These are phyloP conservation scores for Bifiguratus adelaidae DNA, from an alignment of 192 early-diverging fungal genomes.

Conservation along the genomic window DNA sequence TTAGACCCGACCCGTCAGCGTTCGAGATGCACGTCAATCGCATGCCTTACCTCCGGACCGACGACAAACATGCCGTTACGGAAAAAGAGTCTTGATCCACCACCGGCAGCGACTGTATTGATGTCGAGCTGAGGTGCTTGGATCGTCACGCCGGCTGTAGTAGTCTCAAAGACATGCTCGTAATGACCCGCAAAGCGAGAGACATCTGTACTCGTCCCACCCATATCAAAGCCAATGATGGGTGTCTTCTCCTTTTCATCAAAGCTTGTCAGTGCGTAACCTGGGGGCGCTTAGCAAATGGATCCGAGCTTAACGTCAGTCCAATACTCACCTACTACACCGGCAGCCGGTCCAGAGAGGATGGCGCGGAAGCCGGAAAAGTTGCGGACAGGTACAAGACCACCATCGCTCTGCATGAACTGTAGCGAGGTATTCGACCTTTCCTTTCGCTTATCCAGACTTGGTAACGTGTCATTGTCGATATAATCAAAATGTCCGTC, in stretches of 20 bases:
- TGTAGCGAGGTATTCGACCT: slow-evolving; percentile 51
- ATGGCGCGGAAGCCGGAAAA: slow-evolving; percentile 88
- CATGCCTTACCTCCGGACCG: slow-evolving; percentile 56
- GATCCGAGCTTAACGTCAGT: not conserved
- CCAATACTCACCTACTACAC: slow-evolving; percentile 73
- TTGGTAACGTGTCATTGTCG: slow-evolving; percentile 5
- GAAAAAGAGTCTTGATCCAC: slow-evolving; percentile 87
- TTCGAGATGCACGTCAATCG: no score
- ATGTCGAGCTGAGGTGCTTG: slow-evolving; percentile 96
- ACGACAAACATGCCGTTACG: slow-evolving; percentile 90
- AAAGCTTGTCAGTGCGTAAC: slow-evolving; percentile 41
- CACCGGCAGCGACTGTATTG: slow-evolving; percentile 94
- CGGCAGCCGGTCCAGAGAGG: slow-evolving; percentile 90
- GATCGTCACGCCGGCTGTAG: slow-evolving; percentile 83
- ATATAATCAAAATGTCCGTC: slow-evolving; percentile 44
- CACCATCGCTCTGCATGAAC: slow-evolving; percentile 98
- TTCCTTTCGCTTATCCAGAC: no score
- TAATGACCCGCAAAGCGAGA: slow-evolving; percentile 81
- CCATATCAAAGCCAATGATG: slow-evolving; percentile 98
- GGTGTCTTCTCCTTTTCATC: slow-evolving; percentile 33
- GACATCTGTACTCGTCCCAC: slow-evolving; percentile 86
- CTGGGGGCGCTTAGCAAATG: slow-evolving; percentile 12
- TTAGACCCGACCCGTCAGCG: not conserved
- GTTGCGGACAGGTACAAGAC: slow-evolving; percentile 72
- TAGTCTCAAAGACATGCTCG: slow-evolving; percentile 93